Evolutionary conservation across 1,139 yeast genomes (phyloP).

Genomic region (Pichia sp.): DNA sequence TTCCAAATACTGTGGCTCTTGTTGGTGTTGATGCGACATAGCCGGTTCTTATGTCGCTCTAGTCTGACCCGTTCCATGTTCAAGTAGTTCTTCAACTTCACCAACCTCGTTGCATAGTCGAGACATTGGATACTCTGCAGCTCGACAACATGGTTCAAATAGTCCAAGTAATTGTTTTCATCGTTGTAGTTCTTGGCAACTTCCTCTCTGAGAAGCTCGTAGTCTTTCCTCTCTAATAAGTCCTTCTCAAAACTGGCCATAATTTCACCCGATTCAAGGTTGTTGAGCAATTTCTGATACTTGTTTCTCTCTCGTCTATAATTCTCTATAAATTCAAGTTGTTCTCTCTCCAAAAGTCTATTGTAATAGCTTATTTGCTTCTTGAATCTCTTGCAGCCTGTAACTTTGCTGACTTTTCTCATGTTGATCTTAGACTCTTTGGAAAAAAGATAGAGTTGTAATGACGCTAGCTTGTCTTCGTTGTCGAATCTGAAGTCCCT

Average conservation of each 20-base stretch:
- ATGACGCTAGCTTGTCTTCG: conserved; percentile 23
- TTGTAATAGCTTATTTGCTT: conserved; percentile 12
- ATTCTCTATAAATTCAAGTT: conserved; percentile 8
- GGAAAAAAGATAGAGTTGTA: conserved; percentile 22
- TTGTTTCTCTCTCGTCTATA: conserved; percentile 15
- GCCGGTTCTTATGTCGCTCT: conserved; percentile 8
- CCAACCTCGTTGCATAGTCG: conserved; percentile 30
- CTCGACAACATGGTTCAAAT: conserved; percentile 26
- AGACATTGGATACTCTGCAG: conserved; percentile 29
- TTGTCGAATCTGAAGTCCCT: conserved; percentile 6
- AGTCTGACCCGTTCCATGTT: conserved; percentile 15
- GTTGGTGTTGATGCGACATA: conserved; percentile 13
- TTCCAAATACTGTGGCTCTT: conserved; percentile 18
- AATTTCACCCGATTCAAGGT: conserved; percentile 10
- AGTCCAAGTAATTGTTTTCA: conserved; percentile 27
- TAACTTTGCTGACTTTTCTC: neutral
- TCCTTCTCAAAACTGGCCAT: conserved; percentile 27
- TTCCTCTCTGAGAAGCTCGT: conserved; percentile 30
- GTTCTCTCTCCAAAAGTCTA: conserved; percentile 12
- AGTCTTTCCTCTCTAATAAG: conserved; percentile 32
- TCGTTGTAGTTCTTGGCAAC: conserved; percentile 26
- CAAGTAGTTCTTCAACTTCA: conserved; percentile 33
- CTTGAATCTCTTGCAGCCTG: conserved; percentile 6
- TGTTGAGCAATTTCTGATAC: conserved; percentile 9
- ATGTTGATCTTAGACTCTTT: conserved; percentile 13